These are phyloP conservation scores for Rhodotorula glutinis DNA, from an alignment of 1,284 basidiomycete species.

Conservation along the genomic window DNA sequence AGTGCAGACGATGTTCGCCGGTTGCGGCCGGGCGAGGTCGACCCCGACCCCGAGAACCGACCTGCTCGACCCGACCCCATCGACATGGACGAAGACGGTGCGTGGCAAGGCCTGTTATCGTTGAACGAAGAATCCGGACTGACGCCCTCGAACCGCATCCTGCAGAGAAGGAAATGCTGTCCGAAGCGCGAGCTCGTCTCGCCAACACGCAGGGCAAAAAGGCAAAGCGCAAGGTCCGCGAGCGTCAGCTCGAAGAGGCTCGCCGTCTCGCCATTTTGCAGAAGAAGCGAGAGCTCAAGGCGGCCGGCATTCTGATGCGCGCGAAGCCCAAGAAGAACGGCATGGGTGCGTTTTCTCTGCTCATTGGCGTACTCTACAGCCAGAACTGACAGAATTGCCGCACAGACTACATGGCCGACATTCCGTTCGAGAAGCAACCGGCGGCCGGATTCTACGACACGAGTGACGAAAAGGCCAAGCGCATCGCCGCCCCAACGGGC, in stretches of 20 bases:
- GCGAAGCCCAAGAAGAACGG: constrained; percentile 91
- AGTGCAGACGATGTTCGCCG: constrained; percentile 85
- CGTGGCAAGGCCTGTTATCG: not conserved
- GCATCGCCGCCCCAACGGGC: constrained; percentile 82
- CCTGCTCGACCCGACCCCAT: constrained; percentile 97
- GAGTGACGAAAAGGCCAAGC: constrained; percentile 85
- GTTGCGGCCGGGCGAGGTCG: constrained; percentile 92
- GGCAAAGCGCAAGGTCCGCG: constrained; percentile 96
- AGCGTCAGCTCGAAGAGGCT: constrained; percentile 93
- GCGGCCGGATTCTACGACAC: constrained; percentile 97
- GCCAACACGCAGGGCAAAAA: constrained; percentile 99
- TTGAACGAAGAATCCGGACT: not conserved
- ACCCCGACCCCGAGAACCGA: constrained; percentile 98
- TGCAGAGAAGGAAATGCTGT: constrained; percentile 98
- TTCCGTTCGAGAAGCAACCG: constrained; percentile 96
- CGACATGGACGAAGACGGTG: constrained; percentile 99
- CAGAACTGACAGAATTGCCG: not conserved
- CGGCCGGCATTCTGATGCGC: constrained; percentile 83
- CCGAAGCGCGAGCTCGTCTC: constrained; percentile 93
- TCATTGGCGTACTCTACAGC: too few relatives aligned
- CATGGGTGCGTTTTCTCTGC: constrained; percentile 82
- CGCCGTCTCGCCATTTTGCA: constrained; percentile 89
- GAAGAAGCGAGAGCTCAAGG: constrained; percentile 96
- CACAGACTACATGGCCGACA: constrained; percentile 87
- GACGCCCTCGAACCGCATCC: not conserved